Evolutionary conservation across 2,329 filamentous ascomycete genomes (phyloP), one percentile per base, ranked within the genome.

Genomic region (Penicillium sp.): DNA sequence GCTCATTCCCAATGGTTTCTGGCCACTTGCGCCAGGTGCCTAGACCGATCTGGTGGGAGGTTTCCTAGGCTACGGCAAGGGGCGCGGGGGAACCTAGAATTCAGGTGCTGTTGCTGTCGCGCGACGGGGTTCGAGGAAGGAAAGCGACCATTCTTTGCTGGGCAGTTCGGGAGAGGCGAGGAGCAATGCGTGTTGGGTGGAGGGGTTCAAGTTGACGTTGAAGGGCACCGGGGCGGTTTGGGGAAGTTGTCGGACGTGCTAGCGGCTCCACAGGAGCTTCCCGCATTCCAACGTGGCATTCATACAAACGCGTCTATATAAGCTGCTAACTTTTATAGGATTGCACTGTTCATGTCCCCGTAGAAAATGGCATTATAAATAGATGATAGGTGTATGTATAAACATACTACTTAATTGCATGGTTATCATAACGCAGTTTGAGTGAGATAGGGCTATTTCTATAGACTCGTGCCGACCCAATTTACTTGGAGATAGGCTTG

Each of bases 401-500:
- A n/a, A n/a, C n/a, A n/a, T n/a, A n/a, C n/a, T n/a, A n/a, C n/a
- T n/a, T n/a, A n/a, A n/a, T n/a, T n/a, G n/a, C n/a, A n/a, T n/a
- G n/a, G 13, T 37, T 26, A 29, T 44, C 6, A n/a, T 13, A 26
- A 9, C 32, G 13, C 5, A 12, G 8, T 13, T 18, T 1, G 33
- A 29, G 20, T 1, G 33, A 29, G 20, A 13, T 23, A 21, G 6
- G 17, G 41, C 17, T 36, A 34, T 42, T 6, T 29, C 18, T 36
- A 42, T 42, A 20, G 7, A 36, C 34, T 34, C 21, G 24, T 26
- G 34, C 12, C 40, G 18, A 44, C 47, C 29, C 10, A 12, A 3
- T 29, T 62, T 65, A 68, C 54, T 70, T 74, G 23, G 65, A 82
- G 58, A 86, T 81, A 5, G 85, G 83, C 64, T 82, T 80, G n/a